Evolutionary conservation across 352 stramenopile species (phyloP).

Genomic region (Globisporangium carolinianum): DNA sequence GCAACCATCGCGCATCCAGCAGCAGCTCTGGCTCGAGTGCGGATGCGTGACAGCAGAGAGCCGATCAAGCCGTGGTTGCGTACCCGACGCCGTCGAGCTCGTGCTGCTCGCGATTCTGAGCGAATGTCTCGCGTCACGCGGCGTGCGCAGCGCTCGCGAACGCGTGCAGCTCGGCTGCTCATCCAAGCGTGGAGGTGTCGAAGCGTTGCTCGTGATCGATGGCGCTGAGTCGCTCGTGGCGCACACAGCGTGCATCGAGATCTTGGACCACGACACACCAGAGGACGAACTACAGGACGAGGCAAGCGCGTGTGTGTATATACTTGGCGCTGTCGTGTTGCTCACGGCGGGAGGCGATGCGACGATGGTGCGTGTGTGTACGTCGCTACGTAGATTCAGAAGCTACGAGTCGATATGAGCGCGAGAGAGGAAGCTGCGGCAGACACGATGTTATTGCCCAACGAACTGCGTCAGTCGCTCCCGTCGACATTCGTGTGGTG

Average conservation of each 20-base stretch:
- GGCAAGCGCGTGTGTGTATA: neutral
- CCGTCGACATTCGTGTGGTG: constrained; percentile 23
- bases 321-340: neutral
- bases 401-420: neutral
- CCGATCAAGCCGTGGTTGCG: neutral
- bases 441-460: neutral
- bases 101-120: constrained; percentile 6
- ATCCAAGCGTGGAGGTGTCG: constrained; percentile 1
- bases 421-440: neutral
- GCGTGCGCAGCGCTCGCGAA: neutral
- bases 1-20: constrained; percentile 3
- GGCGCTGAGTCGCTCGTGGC: neutral
- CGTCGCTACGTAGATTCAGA: neutral
- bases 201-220: constrained; percentile 1
- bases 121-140: constrained; percentile 6
- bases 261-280: neutral
- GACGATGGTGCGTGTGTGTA: neutral
- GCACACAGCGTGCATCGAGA: neutral
- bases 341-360: no score
- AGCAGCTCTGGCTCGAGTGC: constrained; percentile 1
- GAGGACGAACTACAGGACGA: constrained; percentile 8
- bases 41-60: constrained; percentile 2
- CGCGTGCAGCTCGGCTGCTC: neutral
- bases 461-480: constrained; percentile 1
- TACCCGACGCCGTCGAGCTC: constrained; percentile 6